phyloP scores from a whole-genome alignment of 169 alveolate species.

The Miamiensis avidus region DNA sequence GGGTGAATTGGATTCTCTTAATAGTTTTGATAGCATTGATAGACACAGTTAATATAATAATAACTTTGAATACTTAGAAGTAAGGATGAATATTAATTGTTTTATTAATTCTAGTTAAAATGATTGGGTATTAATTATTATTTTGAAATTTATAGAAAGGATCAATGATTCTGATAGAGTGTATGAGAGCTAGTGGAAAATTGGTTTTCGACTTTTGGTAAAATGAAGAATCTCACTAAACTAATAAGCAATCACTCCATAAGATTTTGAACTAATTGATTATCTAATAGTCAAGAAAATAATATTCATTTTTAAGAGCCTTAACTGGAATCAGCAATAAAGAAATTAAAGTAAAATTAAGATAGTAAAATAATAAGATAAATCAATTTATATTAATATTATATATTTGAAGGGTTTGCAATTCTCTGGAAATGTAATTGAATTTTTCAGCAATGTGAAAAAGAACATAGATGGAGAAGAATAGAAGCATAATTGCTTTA shows the following conservation, averaged over 20 bases:
- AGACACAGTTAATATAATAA: too few relatives aligned
- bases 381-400: too few relatives aligned
- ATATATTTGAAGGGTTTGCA: too few relatives aligned
- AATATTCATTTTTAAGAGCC: neutral
- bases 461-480: neutral
- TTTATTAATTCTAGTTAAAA: too few relatives aligned
- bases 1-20: too few relatives aligned
- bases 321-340: neutral
- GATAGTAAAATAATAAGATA: too few relatives aligned
- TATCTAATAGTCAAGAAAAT: neutral
- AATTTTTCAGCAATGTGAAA: neutral
- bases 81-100: too few relatives aligned
- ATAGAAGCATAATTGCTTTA: neutral
- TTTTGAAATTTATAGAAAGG: neutral
- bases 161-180: neutral
- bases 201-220: neutral
- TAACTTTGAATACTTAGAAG: too few relatives aligned
- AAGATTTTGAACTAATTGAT: too few relatives aligned
- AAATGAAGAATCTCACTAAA: neutral
- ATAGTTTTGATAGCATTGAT: too few relatives aligned
- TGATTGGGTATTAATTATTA: too few relatives aligned
- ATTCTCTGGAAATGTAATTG: neutral
- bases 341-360: neutral
- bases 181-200: neutral
- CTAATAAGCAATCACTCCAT: neutral